A percentile compares a stretch with the other conserved stretches of the same genome.
Conservation (phyloP, 805 yeast species). For the Zygoascus bituminiphila region DNA sequence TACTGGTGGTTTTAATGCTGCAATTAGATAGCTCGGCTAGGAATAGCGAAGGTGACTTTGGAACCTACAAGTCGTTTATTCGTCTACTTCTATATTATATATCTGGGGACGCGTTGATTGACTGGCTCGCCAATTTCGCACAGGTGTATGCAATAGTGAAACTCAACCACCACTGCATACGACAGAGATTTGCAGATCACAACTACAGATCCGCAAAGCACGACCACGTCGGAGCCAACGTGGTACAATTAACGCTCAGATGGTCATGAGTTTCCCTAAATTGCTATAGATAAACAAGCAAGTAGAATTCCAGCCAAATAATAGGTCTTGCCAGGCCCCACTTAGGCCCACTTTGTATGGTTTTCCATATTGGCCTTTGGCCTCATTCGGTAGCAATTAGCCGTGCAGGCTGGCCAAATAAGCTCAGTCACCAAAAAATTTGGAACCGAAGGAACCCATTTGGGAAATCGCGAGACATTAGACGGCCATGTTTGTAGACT, state of each 20-base stretch:
- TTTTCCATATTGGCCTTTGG: not conserved
- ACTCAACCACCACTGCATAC: too few species aligned
- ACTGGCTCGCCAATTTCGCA: not conserved
- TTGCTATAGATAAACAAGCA: not conserved
- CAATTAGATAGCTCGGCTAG: too few species aligned
- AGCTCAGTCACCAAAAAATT: too few species aligned
- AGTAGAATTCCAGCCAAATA: too few species aligned
- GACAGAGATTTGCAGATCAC: too few species aligned
- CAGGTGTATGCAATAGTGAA: not conserved
- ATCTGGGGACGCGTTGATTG: not conserved
- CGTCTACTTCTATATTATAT: too few species aligned
- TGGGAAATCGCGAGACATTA: too few species aligned
- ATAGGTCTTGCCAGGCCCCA: not conserved
- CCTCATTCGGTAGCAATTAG: not conserved
- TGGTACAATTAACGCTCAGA: not conserved
- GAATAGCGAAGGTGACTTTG: too few species aligned
- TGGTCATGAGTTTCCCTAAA: not conserved
- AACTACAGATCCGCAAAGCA: not conserved
- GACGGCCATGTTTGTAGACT: too few species aligned
- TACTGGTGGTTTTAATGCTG: too few species aligned
- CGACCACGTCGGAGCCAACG: not conserved
- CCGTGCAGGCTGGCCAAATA: not conserved
- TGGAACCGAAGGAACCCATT: too few species aligned
- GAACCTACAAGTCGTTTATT: too few species aligned
- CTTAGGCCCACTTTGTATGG: not conserved